A percentile compares a stretch with the other conserved stretches of the same genome.
phyloP scores from a whole-genome alignment of 2,329 filamentous ascomycete species.

The Aspergillus sojae region DNA sequence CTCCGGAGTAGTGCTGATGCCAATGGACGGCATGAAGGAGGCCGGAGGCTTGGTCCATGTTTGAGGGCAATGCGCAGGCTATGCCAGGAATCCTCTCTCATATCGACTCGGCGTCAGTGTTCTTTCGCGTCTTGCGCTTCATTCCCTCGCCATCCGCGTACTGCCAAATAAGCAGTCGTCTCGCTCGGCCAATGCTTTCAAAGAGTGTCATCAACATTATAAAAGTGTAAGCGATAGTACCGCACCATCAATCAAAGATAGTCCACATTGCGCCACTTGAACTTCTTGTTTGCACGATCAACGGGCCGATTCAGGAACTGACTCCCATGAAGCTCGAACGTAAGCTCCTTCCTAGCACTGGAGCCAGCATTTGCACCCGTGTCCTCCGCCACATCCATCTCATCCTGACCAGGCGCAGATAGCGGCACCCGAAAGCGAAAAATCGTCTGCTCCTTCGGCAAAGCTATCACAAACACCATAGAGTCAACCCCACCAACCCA shows the following conservation, averaged over 20 bases:
- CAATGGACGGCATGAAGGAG: background rate
- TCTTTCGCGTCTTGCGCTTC: background rate
- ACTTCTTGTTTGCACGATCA: constrained; percentile 88
- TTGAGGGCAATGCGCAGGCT: background rate
- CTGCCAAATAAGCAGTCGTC: background rate
- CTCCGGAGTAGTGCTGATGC: too few relatives aligned
- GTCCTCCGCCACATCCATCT: constrained; percentile 21
- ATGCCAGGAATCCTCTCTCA: background rate
- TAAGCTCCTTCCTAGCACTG: constrained; percentile 51
- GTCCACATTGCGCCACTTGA: constrained; percentile 79
- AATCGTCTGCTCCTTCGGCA: constrained; percentile 88
- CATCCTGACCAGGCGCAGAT: constrained; percentile 24
- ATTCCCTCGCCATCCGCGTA: background rate
- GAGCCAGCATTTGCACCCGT: constrained; percentile 14
- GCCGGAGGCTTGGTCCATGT: background rate
- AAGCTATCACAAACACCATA: constrained; percentile 43
- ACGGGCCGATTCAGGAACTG: constrained; percentile 82
- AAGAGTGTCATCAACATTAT: background rate
- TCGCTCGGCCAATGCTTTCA: background rate
- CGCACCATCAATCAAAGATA: constrained; percentile 61
- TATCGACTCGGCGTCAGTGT: background rate
- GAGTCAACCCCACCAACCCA: background rate
- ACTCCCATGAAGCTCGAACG: constrained; percentile 84
- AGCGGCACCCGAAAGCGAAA: constrained; percentile 75
- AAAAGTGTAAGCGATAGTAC: background rate